These are phyloP conservation scores for Prunus yedoensis DNA, from an alignment of 331 rosid genomes.

Conservation along the genomic window DNA sequence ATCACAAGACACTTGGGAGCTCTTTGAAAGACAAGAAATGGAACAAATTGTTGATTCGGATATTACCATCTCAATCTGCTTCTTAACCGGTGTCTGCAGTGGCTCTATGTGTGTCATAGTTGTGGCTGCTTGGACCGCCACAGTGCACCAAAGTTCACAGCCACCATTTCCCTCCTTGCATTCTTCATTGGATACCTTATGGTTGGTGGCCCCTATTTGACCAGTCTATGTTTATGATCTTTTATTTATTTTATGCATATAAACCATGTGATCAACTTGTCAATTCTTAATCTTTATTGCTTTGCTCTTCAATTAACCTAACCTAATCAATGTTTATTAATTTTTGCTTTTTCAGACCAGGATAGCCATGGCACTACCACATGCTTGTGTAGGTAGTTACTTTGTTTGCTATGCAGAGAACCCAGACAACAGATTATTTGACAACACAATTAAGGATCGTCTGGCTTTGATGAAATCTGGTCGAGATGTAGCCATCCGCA, in stretches of 20 bases:
- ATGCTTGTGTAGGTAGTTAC: constrained; percentile 93
- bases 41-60: constrained; percentile 68
- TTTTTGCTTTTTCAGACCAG: constrained; percentile 61
- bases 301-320: not conserved
- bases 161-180: constrained; percentile 70
- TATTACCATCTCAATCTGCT: constrained; percentile 88
- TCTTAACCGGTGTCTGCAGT: constrained; percentile 90
- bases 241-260: constrained; percentile 16
- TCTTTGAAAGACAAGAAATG: constrained; percentile 60
- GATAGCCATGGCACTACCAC: constrained; percentile 95
- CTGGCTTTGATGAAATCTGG: constrained; percentile 44
- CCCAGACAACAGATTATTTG: constrained; percentile 64
- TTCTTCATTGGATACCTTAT: constrained; percentile 91
- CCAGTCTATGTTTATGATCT: constrained; percentile 18
- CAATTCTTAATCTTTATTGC: not conserved
- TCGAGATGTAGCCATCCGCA: constrained; percentile 46
- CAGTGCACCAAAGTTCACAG: constrained; percentile 61
- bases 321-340: constrained; percentile 21
- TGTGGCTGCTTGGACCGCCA: constrained; percentile 85
- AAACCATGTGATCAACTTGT: constrained; percentile 33
- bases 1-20: constrained; percentile 87
- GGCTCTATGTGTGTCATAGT: constrained; percentile 84
- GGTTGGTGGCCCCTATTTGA: constrained; percentile 57
- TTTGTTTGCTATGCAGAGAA: constrained; percentile 86
- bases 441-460: constrained; percentile 66